Percentiles rank a stretch among this genome's conserved stretches.
phyloP scores from a whole-genome alignment of 2,329 filamentous ascomycete genomes.

The Parascedosporium putredinis region DNA sequence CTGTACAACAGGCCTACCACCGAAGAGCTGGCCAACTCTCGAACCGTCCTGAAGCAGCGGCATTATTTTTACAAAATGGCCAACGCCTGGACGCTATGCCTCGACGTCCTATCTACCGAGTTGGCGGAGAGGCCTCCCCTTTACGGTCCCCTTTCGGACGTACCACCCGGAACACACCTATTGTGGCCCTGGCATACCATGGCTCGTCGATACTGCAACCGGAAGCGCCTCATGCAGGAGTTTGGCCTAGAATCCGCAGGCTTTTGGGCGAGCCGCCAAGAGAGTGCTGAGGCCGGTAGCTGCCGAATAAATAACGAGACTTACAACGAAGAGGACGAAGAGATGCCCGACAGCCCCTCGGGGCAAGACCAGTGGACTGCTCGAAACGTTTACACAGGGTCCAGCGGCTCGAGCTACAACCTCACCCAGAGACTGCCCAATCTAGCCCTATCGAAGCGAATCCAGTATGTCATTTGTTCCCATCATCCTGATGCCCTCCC shows the following conservation, averaged over 20 bases:
- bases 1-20: neutral
- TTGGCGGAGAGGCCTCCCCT: neutral
- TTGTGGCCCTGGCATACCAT: neutral
- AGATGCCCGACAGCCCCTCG: no score
- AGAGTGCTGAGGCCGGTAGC: neutral
- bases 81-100: neutral
- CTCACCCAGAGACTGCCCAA: no score
- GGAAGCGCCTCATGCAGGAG: neutral
- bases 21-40: neutral
- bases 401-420: no score
- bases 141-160: neutral
- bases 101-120: neutral
- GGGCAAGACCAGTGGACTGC: no score
- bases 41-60: neutral
- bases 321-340: neutral
- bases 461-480: neutral
- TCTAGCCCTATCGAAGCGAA: no score
- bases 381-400: no score
- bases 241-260: neutral
- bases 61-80: neutral
- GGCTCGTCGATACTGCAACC: neutral
- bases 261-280: neutral
- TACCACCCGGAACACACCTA: neutral
- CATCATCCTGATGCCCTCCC: neutral
- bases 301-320: neutral